Evolutionary conservation across 1,284 basidiomycete species (phyloP).

Genomic region (Rhodotorula sp.): DNA sequence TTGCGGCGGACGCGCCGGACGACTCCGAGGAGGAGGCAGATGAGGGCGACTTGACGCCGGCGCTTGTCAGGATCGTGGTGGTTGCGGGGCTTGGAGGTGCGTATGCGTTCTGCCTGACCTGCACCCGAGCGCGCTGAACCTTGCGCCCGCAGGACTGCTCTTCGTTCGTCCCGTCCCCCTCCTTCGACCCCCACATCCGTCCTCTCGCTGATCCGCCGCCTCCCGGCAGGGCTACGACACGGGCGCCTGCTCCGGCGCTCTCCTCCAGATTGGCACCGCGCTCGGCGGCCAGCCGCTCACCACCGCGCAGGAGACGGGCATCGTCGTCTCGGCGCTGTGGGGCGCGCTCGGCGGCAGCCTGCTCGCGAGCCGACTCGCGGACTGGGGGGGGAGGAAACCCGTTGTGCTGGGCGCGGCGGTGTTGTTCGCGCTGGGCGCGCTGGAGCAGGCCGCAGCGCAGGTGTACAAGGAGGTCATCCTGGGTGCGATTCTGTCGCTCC

Average conservation of each 20-base stretch:
- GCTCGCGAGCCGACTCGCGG: slow-evolving; percentile 39
- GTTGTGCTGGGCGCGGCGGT: slow-evolving; percentile 46
- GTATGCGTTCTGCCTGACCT: neutral
- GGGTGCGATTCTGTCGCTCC: slow-evolving; percentile 14
- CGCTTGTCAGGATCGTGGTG: slow-evolving; percentile 18
- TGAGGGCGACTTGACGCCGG: slow-evolving; percentile 23
- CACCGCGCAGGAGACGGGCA: slow-evolving; percentile 23
- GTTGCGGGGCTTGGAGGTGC: slow-evolving; percentile 36
- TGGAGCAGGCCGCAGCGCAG: slow-evolving; percentile 49
- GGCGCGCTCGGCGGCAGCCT: slow-evolving; percentile 45
- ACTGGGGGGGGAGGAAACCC: slow-evolving; percentile 52
- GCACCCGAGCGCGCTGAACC: slow-evolving; percentile 4
- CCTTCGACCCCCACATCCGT: slow-evolving; percentile 2
- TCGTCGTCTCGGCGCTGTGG: slow-evolving; percentile 48
- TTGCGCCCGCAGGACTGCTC: slow-evolving; percentile 15
- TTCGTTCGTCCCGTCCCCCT: neutral
- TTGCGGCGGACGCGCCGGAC: neutral
- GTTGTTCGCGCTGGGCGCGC: slow-evolving; percentile 45
- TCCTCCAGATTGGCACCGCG: slow-evolving; percentile 27
- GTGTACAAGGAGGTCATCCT: slow-evolving; percentile 48
- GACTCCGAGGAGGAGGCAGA: slow-evolving; percentile 7
- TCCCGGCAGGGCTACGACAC: slow-evolving; percentile 37
- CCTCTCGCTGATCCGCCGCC: too few species aligned
- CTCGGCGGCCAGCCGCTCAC: slow-evolving; percentile 25
- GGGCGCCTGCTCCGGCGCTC: slow-evolving; percentile 33